Percentiles rank a stretch among this genome's conserved stretches.
phyloP scores from a whole-genome alignment of 495 filamentous ascomycete species.

The Lichina pygmaea region DNA sequence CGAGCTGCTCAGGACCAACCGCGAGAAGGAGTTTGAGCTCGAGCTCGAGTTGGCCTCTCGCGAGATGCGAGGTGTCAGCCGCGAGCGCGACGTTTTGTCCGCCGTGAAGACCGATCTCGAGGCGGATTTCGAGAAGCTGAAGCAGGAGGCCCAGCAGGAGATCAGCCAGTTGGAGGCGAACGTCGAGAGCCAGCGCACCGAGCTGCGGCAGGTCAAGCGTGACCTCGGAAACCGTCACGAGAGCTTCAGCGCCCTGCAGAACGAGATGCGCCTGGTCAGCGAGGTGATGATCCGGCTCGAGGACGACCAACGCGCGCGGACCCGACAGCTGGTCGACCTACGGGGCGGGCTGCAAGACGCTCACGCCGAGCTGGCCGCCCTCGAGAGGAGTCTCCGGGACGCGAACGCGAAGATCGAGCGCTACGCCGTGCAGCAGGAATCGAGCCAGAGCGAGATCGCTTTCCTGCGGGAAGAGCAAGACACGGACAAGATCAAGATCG shows the following conservation, averaged over 20 bases:
- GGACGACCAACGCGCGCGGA: slow-evolving; percentile 47
- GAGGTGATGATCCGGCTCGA: slow-evolving; percentile 66
- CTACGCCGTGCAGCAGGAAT: slow-evolving; percentile 73
- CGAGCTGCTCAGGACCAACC: slow-evolving; percentile 27
- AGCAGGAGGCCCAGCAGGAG: slow-evolving; percentile 57
- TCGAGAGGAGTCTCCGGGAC: slow-evolving; percentile 51
- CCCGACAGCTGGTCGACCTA: slow-evolving; percentile 40
- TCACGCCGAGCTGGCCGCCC: slow-evolving; percentile 47
- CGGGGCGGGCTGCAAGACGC: slow-evolving; percentile 49
- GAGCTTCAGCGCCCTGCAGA: slow-evolving; percentile 59
- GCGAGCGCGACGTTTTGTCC: slow-evolving; percentile 67
- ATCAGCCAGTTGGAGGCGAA: slow-evolving; percentile 64
- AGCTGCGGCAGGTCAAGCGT: slow-evolving; percentile 39
- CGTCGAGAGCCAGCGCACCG: slow-evolving; percentile 40
- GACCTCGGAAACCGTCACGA: slow-evolving; percentile 49
- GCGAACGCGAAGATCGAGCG: slow-evolving; percentile 63
- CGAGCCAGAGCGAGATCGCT: slow-evolving; percentile 70
- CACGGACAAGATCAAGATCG: slow-evolving; percentile 91
- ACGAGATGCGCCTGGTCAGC: slow-evolving; percentile 72
- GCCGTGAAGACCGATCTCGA: slow-evolving; percentile 55
- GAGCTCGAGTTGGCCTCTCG: slow-evolving; percentile 51
- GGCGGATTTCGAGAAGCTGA: slow-evolving; percentile 48
- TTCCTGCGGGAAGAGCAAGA: slow-evolving; percentile 96
- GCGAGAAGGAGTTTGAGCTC: slow-evolving; percentile 39
- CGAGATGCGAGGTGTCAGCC: slow-evolving; percentile 57